Evolutionary conservation across 805 yeast genomes (phyloP), one percentile per base, ranked within the genome.

Genomic region (Nakazawaea anatomiae): DNA sequence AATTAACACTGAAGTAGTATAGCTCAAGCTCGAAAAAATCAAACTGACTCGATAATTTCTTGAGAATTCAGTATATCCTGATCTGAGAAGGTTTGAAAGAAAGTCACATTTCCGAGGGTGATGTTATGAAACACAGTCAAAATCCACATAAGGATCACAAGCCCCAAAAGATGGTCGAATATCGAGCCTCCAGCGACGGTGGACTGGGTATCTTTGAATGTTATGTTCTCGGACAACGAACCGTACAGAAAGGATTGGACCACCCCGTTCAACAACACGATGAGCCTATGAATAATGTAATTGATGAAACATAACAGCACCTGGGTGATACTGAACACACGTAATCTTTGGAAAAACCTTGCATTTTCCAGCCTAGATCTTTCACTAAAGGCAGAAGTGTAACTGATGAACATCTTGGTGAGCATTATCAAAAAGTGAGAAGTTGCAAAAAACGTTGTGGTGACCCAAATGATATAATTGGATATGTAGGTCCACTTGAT

Each of bases 401-500:
- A 46, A 7, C 10, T 39, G 4, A 39, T 29, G n/a, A 12, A 6
- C 5, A 38, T 29, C 12, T 29, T 47, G 11, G 45, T 47, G 12
- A 18, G 9, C 31, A 50, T 12, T 29, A 50, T 41, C 39, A 41
- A 31, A 11, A 45, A 30, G 25, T 41, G 52, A n/a, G 28, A 7
- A 4, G 45, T 5, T 27, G 41, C 35, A 27, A 10, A 41, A 35
- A 34, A 44, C 6, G 32, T 25, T 4, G 44, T 30, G 10, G 27
- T 9, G 14, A 42, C 8, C 42, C 45, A 36, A 31, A 47, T 36
- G 27, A 39, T 35, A 7, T 18, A 44, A 4, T 48, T 41, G n/a
- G 48, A 46, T 3, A 43, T 14, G 31, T 44, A 47, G 10, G 42
- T 47, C 46, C 52, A 51, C 11, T 18, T 40, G 9, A 51, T 45